phyloP scores from a whole-genome alignment of 2,329 filamentous ascomycete species.

The Scedosporium minutisporum region DNA sequence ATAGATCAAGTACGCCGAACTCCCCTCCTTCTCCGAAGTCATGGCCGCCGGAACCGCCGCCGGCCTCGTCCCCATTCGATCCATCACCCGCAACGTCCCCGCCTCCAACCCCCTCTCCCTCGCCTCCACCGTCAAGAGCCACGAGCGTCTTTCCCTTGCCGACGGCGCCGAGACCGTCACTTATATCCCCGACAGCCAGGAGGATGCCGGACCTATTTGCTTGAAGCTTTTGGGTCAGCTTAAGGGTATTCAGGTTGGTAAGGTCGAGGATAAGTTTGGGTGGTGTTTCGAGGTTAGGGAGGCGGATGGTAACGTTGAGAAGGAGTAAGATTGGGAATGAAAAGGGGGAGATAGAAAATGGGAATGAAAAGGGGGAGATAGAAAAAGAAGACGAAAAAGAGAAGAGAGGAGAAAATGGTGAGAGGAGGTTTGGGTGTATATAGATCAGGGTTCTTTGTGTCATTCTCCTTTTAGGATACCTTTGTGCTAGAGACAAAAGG shows the following conservation, averaged over 20 bases:
- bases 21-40: constrained; percentile 56
- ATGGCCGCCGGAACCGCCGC: constrained; percentile 89
- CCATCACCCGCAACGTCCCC: constrained; percentile 60
- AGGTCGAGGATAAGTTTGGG: constrained; percentile 63
- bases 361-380: not conserved
- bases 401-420: no score
- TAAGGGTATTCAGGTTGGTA: constrained; percentile 78
- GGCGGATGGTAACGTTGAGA: constrained; percentile 33
- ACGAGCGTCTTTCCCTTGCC: constrained; percentile 27
- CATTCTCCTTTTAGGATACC: not conserved
- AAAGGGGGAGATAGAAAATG: not conserved
- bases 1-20: constrained; percentile 54
- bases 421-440: not conserved
- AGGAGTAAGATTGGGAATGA: constrained; percentile 5
- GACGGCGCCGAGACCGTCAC: constrained; percentile 38
- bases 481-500: not conserved
- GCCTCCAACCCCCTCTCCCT: constrained; percentile 29
- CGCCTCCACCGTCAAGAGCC: constrained; percentile 20
- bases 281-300: constrained; percentile 51
- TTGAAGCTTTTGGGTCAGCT: constrained; percentile 64
- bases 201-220: constrained; percentile 66
- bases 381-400: not conserved
- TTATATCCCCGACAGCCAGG: constrained; percentile 44
- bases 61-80: constrained; percentile 81
- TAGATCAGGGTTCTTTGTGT: not conserved